phyloP scores from a whole-genome alignment of 106 monocot genomes.

The Dendrobium nobile region DNA sequence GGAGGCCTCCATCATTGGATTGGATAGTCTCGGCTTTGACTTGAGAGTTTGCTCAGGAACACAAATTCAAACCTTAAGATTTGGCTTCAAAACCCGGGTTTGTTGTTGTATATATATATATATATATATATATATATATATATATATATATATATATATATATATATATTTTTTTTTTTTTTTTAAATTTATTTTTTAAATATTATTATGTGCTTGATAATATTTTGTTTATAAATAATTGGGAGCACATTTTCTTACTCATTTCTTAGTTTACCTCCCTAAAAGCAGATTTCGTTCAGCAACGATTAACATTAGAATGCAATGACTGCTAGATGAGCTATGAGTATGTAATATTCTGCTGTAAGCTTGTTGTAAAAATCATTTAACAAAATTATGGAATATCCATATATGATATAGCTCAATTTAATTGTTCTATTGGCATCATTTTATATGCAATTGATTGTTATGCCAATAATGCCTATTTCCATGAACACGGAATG shows the following conservation, averaged over 20 bases:
- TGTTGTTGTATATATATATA: background rate
- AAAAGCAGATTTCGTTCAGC: background rate
- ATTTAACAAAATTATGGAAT: background rate
- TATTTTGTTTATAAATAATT: constrained; percentile 3
- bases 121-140: no score
- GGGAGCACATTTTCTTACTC: background rate
- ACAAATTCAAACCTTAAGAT: constrained; percentile 81
- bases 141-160: no score
- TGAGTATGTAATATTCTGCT: background rate
- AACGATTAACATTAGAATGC: background rate
- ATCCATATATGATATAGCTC: background rate
- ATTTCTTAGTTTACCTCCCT: background rate
- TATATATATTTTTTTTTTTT: background rate
- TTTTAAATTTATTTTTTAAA: background rate
- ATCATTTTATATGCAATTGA: background rate
- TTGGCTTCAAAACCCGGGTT: constrained; percentile 60
- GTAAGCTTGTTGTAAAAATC: background rate
- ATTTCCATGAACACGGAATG: background rate
- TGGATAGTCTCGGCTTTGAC: constrained; percentile 93
- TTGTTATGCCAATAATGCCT: background rate
- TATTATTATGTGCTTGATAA: background rate
- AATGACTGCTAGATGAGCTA: background rate
- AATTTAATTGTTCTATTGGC: background rate
- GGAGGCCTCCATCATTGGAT: constrained; percentile 66
- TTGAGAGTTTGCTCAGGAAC: constrained; percentile 77